Evolutionary conservation across 495 filamentous ascomycete genomes (phyloP).

Genomic region (Penicillium ochrochloron): DNA sequence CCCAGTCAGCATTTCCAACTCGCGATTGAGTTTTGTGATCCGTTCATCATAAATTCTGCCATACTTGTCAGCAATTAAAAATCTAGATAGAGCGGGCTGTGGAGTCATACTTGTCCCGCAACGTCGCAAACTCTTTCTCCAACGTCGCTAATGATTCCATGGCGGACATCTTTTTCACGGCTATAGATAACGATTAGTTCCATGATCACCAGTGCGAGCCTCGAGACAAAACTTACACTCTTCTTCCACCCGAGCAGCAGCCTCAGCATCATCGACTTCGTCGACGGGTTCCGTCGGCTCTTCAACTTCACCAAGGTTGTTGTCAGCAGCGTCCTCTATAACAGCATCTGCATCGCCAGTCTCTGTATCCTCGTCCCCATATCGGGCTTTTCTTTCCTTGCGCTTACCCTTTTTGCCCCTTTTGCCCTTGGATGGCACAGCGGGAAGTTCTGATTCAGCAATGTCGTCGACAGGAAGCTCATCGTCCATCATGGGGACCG

Average conservation of each 20-base stretch:
- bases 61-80: conserved; percentile 22
- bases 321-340: conserved; percentile 38
- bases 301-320: conserved; percentile 51
- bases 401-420: conserved; percentile 52
- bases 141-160: conserved; percentile 78
- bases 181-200: conserved; percentile 46
- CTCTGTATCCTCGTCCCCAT: conserved; percentile 45
- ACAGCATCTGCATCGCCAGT: conserved; percentile 31
- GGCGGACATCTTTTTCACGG: conserved; percentile 76
- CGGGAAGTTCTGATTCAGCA: conserved; percentile 42
- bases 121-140: conserved; percentile 81
- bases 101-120: conserved; percentile 77
- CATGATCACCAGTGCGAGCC: not conserved
- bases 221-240: conserved; percentile 63
- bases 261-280: conserved; percentile 47
- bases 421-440: conserved; percentile 36
- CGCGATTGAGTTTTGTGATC: conserved; percentile 76
- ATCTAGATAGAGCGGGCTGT: not conserved
- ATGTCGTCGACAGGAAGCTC: conserved; percentile 45
- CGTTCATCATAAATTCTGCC: conserved; percentile 84
- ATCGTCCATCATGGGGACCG: conserved; percentile 39
- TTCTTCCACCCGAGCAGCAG: conserved; percentile 58
- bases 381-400: conserved; percentile 45
- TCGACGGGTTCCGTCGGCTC: conserved; percentile 47
- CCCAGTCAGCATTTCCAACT: conserved; percentile 79